Evolutionary conservation across 176 grass and related monocot species (phyloP), one percentile per base, ranked within the genome.

Genomic region (Aechmea fasciata): DNA sequence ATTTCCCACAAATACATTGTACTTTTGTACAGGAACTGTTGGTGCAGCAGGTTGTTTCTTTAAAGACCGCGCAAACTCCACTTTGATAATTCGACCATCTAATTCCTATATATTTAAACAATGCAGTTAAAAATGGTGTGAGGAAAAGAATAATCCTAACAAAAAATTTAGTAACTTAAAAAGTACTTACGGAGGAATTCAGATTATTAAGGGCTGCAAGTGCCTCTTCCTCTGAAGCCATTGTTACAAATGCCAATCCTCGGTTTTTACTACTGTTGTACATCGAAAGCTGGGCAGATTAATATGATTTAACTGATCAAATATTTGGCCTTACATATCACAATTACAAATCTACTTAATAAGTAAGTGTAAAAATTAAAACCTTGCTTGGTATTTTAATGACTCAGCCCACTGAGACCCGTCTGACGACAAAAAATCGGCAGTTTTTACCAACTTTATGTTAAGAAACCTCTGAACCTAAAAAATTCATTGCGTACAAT

Each of bases 161-260:
- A 18, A 20, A 18, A 18, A 59, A 17, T 59, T 19, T 59, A 17
- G 14, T 14, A 15, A 17, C 13, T 59, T 17, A 15, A 59, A 73
- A 73, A 70, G 19, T 72, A 79, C 94, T 87, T 88, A 99, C 94
- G 79, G 75, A 63, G 53, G 77, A 73, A 83, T 88, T 77, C 25
- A 99, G 77, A 85, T 74, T 77, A 52, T 71, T 75, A 24, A 87
- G 67, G 53, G 89, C 86, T 79, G 71, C 68, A 67, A 82, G 71
- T 52, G 94, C 89, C 48, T 90, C 94, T 33, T 93, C 82, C 83
- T 93, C 89, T 18, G 89, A 90, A 51, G 69, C 82, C 94, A 99
- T 99, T 72, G 80, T 87, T 28, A 99, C 65, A 85, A 99, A 99
- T 75, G 80, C 94, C 79, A 93, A 80, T 73, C 94, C 94, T 85